Evolutionary conservation across 2,329 filamentous ascomycete genomes (phyloP), one percentile per base, ranked within the genome.

Genomic region (Scedosporium dehoogii): DNA sequence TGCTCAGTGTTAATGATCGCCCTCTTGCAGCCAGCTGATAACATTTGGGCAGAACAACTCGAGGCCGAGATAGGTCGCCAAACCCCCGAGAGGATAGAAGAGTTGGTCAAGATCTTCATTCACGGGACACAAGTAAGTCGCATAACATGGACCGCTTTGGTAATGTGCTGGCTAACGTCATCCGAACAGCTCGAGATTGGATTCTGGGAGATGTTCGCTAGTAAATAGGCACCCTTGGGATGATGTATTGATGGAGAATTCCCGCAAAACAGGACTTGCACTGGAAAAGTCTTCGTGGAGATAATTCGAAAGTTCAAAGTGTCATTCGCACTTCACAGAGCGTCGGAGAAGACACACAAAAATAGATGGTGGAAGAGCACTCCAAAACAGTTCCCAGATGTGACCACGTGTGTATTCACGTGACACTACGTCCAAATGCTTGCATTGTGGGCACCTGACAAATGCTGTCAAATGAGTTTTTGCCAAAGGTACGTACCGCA

Each of bases 51-150:
- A 27, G 89, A 84, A 64, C 74, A 96, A 33, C 79, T 97, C 7
- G 93, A 97, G 73, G 83, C 84, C 67, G 82, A 92, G 69, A 86
- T 89, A 16, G 76, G 81, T n/a, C 76, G 85, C 58, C 89, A 93
- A 67, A 92, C 90, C 2, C 85, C 88, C 0, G 79, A 78, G 44
- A 81, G 91, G 53, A 83, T 97, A 63, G 91, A 96, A 68, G 89
- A 96, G 71, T 76, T 97, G 59, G 85, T 93, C 56, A 80, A 84
- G 66, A 91, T 97, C 59, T 97, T 97, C 70, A 85, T 92, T 57
- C 88, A 92, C 68, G 91, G 89, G n/a, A 96, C 91, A 16, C 89
- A 87, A 79, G 89, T 91, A 73, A 74, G 81, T 71, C 6, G 58
- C 16, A 16, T 3, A 59, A 4, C 58, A 38, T 38, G 33, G 6